Conservation (phyloP, 23 red algal genomes). For the Gracilaria domingensis region DNA sequence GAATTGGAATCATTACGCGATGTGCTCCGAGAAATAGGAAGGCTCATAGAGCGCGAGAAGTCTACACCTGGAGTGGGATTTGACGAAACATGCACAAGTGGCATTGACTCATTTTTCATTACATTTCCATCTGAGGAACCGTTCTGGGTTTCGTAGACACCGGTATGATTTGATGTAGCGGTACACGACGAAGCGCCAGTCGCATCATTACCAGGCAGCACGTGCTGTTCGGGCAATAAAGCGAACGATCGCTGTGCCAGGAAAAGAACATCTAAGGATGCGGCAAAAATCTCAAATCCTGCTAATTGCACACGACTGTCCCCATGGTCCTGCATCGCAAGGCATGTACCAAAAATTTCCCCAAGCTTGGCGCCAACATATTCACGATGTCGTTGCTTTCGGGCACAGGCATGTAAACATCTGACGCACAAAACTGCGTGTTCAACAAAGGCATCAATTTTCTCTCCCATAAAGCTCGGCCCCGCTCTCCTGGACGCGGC, state of each 20-base stretch:
- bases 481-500: slow-evolving; percentile 50
- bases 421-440: slow-evolving; percentile 68
- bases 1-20: slow-evolving; percentile 28
- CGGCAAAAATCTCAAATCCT: slow-evolving; percentile 87
- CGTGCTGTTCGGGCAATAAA: slow-evolving; percentile 27
- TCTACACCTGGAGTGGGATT: slow-evolving; percentile 11
- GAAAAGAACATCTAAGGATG: slow-evolving; percentile 80
- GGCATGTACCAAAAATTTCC: slow-evolving; percentile 79
- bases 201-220: slow-evolving; percentile 29
- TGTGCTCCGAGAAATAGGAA: slow-evolving; percentile 25
- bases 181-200: slow-evolving; percentile 5
- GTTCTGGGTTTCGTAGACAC: slow-evolving; percentile 43
- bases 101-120: slow-evolving; percentile 26
- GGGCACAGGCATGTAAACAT: slow-evolving; percentile 64
- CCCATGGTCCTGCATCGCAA: slow-evolving; percentile 83
- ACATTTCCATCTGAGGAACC: slow-evolving; percentile 18
- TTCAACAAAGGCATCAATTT: slow-evolving; percentile 81
- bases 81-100: slow-evolving; percentile 4
- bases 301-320: slow-evolving; percentile 78
- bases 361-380: slow-evolving; percentile 74
- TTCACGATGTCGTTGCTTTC: slow-evolving; percentile 48
- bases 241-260: slow-evolving; percentile 58
- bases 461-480: slow-evolving; percentile 67
- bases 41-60: slow-evolving; percentile 25
- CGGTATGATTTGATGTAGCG: background rate